Conservation (phyloP, 352 stramenopile species). For the Pythium aphanidermatum region DNA sequence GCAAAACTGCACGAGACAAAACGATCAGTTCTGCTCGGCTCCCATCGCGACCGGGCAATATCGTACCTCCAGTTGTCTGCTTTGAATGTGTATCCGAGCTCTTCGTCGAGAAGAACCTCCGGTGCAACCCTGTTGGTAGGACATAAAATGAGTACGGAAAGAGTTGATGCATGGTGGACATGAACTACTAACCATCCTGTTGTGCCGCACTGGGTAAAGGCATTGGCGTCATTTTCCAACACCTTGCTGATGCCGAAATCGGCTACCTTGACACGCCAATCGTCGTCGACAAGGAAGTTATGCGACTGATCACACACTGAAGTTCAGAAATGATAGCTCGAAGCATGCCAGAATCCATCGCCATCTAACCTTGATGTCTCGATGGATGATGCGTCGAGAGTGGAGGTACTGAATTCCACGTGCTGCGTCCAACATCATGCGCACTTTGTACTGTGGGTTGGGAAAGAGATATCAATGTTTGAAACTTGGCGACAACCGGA, state of each 20-base stretch:
- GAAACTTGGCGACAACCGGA: neutral
- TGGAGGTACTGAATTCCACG: constrained; percentile 87
- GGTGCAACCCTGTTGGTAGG: constrained; percentile 58
- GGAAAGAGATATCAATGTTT: neutral
- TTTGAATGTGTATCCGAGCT: constrained; percentile 86
- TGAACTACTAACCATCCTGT: constrained; percentile 62
- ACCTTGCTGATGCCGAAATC: constrained; percentile 90
- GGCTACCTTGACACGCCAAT: constrained; percentile 86
- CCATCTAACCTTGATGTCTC: constrained; percentile 77
- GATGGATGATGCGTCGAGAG: constrained; percentile 84
- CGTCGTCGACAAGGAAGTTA: constrained; percentile 86
- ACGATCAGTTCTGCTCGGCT: too few relatives aligned
- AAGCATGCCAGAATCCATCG: neutral
- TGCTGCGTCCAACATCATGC: constrained; percentile 87
- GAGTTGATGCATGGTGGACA: too few relatives aligned
- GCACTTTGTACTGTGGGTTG: constrained; percentile 72
- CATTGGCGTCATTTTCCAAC: constrained; percentile 67
- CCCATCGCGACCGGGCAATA: too few relatives aligned
- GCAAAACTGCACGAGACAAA: constrained; percentile 50
- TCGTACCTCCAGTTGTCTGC: constrained; percentile 85
- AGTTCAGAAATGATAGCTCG: neutral
- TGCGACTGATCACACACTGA: constrained; percentile 47
- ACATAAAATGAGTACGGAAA: too few relatives aligned
- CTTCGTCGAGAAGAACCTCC: constrained; percentile 85
- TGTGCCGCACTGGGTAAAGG: constrained; percentile 84